Conservation (phyloP, 352 stramenopile species). For the Globisporangium sylvaticum region DNA sequence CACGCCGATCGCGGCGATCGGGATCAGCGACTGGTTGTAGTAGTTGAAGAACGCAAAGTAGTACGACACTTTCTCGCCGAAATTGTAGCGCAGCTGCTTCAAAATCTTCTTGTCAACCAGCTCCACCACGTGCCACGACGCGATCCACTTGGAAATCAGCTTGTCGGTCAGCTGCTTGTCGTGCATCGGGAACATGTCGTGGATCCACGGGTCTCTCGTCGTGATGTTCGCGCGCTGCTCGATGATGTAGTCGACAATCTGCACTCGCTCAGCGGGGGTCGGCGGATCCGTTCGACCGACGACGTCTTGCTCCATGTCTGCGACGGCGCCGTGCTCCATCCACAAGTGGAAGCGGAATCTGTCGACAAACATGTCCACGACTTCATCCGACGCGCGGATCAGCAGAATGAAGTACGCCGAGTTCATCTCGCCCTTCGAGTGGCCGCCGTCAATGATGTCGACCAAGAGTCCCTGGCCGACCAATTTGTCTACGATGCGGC, state of each 20-base stretch:
- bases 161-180: conserved; percentile 63
- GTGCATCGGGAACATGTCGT: conserved; percentile 84
- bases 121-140: conserved; percentile 51
- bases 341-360: conserved; percentile 69
- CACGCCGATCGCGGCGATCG: conserved; percentile 62
- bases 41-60: conserved; percentile 87
- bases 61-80: conserved; percentile 85
- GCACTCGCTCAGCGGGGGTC: conserved; percentile 75
- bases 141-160: conserved; percentile 65
- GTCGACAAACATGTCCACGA: conserved; percentile 60
- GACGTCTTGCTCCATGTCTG: conserved; percentile 75
- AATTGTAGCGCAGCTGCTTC: conserved; percentile 68
- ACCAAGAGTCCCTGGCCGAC: conserved; percentile 67
- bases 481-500: conserved; percentile 72
- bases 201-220: conserved; percentile 57
- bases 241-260: conserved; percentile 86
- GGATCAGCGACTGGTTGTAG: conserved; percentile 76
- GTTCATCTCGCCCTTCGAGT: conserved; percentile 81
- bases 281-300: conserved; percentile 47
- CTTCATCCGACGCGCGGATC: conserved; percentile 51
- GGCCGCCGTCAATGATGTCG: conserved; percentile 81
- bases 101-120: conserved; percentile 59
- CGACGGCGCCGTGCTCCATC: conserved; percentile 75
- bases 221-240: conserved; percentile 65
- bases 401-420: conserved; percentile 77